phyloP scores from a whole-genome alignment of 345 rosid genomes.

The Pugionium dolabratum region DNA sequence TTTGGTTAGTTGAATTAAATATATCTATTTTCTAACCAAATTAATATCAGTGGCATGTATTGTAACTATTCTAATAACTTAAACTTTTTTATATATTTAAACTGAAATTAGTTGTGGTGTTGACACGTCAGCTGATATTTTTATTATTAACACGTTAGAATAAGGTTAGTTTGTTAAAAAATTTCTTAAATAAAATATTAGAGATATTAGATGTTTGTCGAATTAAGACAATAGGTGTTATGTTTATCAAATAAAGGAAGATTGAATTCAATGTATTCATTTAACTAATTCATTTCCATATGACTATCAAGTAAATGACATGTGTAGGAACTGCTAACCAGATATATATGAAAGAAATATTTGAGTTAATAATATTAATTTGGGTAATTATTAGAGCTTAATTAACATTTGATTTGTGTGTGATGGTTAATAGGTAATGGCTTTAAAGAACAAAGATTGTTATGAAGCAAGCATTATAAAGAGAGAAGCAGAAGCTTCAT shows the following conservation, averaged over 20 bases:
- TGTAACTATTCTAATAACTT: no score
- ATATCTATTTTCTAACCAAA: no score
- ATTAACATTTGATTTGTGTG: conserved; percentile 20
- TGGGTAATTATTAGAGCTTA: no score
- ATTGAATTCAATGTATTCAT: conserved; percentile 21
- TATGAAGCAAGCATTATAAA: conserved; percentile 44
- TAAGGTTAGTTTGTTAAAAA: no score
- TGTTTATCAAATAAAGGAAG: conserved; percentile 25
- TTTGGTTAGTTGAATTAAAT: no score
- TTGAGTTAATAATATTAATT: not conserved
- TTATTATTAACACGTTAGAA: no score
- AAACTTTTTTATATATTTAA: no score
- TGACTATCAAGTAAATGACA: conserved; percentile 31
- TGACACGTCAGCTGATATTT: no score
- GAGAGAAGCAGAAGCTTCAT: conserved; percentile 64
- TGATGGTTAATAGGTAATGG: conserved; percentile 48
- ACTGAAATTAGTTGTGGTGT: no score
- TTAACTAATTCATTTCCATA: conserved; percentile 32
- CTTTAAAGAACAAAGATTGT: conserved; percentile 54
- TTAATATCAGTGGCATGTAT: no score
- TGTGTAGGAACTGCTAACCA: conserved; percentile 28
- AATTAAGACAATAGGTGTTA: conserved; percentile 35
- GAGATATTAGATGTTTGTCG: conserved; percentile 35
- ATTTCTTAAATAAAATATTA: no score
- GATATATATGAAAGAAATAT: not conserved